Conservation (phyloP, 2,329 filamentous ascomycete species). For the Ceratocystis alfenasii region DNA sequence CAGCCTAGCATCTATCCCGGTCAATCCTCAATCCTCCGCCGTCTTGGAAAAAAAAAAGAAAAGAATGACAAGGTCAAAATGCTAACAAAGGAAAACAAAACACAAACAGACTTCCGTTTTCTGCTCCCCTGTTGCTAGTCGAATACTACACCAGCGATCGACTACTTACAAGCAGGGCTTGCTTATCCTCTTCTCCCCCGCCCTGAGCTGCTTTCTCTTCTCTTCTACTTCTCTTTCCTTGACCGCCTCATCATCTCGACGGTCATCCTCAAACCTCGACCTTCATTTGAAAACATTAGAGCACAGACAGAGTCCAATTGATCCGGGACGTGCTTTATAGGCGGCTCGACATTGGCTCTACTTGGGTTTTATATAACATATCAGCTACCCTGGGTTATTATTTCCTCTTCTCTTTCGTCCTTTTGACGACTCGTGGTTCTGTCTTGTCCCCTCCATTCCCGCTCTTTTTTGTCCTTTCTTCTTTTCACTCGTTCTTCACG, state of each 20-base stretch:
- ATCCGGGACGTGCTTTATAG: neutral
- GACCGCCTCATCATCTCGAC: slow-evolving; percentile 5
- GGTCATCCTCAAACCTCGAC: neutral
- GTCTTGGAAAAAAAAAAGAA: neutral
- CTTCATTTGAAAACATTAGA: neutral
- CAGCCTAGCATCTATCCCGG: neutral
- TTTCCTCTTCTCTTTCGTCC: neutral
- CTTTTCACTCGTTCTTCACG: neutral
- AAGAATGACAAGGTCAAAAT: neutral
- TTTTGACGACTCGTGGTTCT: too few species aligned
- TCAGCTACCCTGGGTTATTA: neutral
- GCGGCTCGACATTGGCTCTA: neutral
- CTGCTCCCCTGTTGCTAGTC: neutral
- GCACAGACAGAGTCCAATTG: neutral
- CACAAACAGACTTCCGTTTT: slow-evolving; percentile 13
- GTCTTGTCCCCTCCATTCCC: neutral
- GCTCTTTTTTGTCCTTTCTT: slow-evolving; percentile 5
- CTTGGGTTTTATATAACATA: slow-evolving; percentile 4
- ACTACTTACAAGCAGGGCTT: slow-evolving; percentile 8
- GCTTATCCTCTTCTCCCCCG: neutral
- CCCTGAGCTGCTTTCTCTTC: neutral
- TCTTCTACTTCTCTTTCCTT: neutral
- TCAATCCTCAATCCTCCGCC: slow-evolving; percentile 8
- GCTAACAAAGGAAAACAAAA: slow-evolving; percentile 7
- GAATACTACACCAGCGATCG: neutral